These are phyloP conservation scores for Malus orientalis DNA, from an alignment of 306 rosid genomes.

Conservation along the genomic window DNA sequence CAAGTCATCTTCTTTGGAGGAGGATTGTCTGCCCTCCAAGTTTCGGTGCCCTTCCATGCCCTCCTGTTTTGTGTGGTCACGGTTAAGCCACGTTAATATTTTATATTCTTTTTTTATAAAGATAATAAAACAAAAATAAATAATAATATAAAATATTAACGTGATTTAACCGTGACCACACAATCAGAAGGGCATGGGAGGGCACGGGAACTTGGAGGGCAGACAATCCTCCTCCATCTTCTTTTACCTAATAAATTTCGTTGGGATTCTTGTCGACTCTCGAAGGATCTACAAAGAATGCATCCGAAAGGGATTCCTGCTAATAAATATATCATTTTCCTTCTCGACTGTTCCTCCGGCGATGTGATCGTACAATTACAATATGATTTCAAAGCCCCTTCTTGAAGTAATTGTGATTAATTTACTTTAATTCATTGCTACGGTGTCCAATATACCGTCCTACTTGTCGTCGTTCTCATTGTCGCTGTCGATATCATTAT, in stretches of 20 bases:
- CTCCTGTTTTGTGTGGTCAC: too few species aligned
- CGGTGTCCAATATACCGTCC: not conserved
- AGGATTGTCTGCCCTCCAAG: too few species aligned
- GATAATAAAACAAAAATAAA: too few species aligned
- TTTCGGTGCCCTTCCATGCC: too few species aligned
- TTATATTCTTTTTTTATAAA: too few species aligned
- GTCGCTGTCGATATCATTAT: not conserved
- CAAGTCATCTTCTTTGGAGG: not conserved
- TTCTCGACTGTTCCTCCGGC: not conserved
- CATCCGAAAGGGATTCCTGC: not conserved
- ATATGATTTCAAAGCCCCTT: not conserved
- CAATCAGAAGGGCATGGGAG: too few species aligned
- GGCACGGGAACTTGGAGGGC: too few species aligned
- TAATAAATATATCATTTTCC: not conserved
- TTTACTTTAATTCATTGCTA: constrained; percentile 13
- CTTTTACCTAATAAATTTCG: constrained; percentile 6
- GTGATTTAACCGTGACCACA: too few species aligned
- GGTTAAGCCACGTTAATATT: too few species aligned
- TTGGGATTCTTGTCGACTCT: constrained; percentile 23
- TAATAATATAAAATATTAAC: too few species aligned
- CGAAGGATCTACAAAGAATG: not conserved
- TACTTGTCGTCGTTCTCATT: constrained; percentile 14
- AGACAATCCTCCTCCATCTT: too few species aligned
- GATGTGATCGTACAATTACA: not conserved
- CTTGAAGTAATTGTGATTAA: constrained; percentile 4